Evolutionary conservation across 306 rosid species (phyloP), one percentile per base, ranked within the genome.

Genomic region (Sesbania bispinosa): DNA sequence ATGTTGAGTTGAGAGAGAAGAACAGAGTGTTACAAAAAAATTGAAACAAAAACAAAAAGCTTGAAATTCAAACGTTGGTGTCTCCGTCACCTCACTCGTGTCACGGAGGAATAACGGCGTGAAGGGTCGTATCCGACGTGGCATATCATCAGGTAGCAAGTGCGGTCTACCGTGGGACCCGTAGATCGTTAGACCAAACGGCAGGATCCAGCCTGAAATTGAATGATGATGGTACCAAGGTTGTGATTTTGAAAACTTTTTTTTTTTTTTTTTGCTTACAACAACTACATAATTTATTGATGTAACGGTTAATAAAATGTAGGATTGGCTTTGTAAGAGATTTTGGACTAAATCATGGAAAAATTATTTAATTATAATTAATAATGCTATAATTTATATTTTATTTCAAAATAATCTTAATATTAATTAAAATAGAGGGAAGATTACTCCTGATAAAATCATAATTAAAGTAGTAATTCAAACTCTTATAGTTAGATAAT

Each of bases 51-150:
- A 47, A 5, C 7, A 19, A 58, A 69, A 65, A 76, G 63, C 54
- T 69, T 47, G 63, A 61, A 80, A 64, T 85, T 88, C 48, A 79
- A 80, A 75, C 76, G 83, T 73, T 78, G 84, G 62, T 80, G 71
- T 69, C 58, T 60, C 81, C 71, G 81, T 74, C 59, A 47, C 43
- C 38, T 74, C 59, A 47, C 43, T 50, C 10, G 51, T 72, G 35
- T 46, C 51, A 62, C 68, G 57, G 69, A n/a, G 51, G 2, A 19
- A 6, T 72, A 45, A 79, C 82, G 82, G 52, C 61, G 79, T 18
- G 10, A 27, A 6, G 30, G 72, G 19, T 27, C 53, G 72, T 69
- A 51, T 27, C 69, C 76, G 73, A 82, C 64, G 79, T 82, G 83
- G 77, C 83, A 58, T 15, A 8, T 5, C 1, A 33, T 27, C n/a